Base-by-base conservation (phyloP, 2,329 filamentous ascomycete species). In the Pseudodiploospora longispora region DNA sequence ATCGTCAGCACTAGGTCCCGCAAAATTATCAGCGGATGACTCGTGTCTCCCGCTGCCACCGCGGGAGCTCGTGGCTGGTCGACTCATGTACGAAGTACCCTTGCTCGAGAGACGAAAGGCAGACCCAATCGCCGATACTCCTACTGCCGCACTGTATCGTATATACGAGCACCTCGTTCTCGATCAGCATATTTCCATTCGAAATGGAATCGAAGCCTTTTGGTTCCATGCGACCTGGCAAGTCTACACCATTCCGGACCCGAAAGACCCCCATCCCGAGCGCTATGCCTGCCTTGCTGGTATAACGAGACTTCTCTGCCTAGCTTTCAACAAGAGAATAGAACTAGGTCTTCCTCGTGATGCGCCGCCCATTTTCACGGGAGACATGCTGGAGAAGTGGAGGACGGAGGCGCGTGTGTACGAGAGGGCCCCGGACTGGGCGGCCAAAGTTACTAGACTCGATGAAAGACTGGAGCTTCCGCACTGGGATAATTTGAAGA, bases 251-350 rank as follows among this genome's bases (percentile, higher is more conserved):
- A 49, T 54, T 27, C 50, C 49, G 10, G 50, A 54, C 37, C 52
- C 52, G 8, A 30, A 35, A 31, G 52, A 54, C 34, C 43, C 47
- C 12, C 37, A 52, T 31, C 48, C 48, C 19, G 49, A 52, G 41
- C 49, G 50, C 30, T 54, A 52, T 38, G 52, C 50, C 43, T 50
- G 46, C n/a, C 38, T 52, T 5, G 52, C 52, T n/a, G 51, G 52
- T 39, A 51, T 52, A 27, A 44, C 52, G 2, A 34, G 42, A 10
- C 33, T 54, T 19, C 45, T 52, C 10, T 36, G 42, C 6, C 36
- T 47, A 12, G 48, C 48, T 1, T 53, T 53, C 19, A 52, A 54
- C 30, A 34, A 38, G 38, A 37, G 50, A 7, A 50, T 54, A n/a
- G 43, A 47, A 8, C 33, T 51, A 33, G 50, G 49, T 2, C 42